Base-by-base conservation (phyloP, 805 yeast species). In the Tetrapisispora nanseiensis region DNA sequence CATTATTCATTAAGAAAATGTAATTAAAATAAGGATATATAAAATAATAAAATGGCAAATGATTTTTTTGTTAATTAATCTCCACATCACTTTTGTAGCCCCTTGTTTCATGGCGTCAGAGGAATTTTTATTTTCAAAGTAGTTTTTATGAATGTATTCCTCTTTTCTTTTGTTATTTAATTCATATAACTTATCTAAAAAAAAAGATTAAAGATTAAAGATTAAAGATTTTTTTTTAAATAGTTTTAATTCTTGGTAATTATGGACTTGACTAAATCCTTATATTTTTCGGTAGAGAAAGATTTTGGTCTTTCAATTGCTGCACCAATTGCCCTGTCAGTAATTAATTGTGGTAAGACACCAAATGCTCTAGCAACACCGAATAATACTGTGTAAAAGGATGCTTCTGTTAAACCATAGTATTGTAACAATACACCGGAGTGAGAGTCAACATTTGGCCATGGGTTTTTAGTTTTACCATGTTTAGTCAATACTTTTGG, bases 261-360 rank as follows among this genome's bases (percentile, higher is more conserved):
- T 46, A 65, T 55, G 37, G 64, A 59, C 52, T 75, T 71, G 59
- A 82, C 94, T 65, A 86, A 70, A 74, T 85, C 86, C 62, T 78
- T 80, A 74, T 82, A 85, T 71, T 86, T 86, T 70, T 86, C 90
- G 51, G 95, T 86, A 48, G 95, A 84, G 86, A 86, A 85, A 49
- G 95, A 80, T 71, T 83, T 83, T 70, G 92, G 92, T 72, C 94
- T 82, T 72, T 83, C 94, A 61, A 83, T 81, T 55, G 94, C 80
- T 54, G 76, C 65, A 60, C 92, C 92, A 47, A 79, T 69, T 54
- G 87, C 89, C 65, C 94, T 77, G 71, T 83, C 92, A 59, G 80
- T 78, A 67, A 83, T 82, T 68, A 82, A 71, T 71, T 84, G 92
- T 48, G 92, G 87, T 59, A 83, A 71, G 43, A 82, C 89, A 72